These are phyloP conservation scores for Setomelanomma holmii DNA, from an alignment of 2,329 filamentous ascomycete species.

Conservation along the genomic window DNA sequence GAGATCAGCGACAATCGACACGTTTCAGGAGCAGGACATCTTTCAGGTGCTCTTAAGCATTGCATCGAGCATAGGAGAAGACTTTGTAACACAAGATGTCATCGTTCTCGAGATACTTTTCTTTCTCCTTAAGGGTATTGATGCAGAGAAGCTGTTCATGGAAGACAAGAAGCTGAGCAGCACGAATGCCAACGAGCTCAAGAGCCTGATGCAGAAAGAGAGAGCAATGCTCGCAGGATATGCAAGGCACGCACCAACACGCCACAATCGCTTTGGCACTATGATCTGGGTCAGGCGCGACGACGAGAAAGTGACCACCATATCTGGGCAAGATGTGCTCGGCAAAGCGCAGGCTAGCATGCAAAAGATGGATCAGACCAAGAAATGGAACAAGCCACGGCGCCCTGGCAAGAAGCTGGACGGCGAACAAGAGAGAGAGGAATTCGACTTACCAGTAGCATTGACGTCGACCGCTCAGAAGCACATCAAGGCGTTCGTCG, in stretches of 20 bases:
- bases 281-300: constrained; percentile 97
- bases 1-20: constrained; percentile 84
- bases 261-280: constrained; percentile 93
- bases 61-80: constrained; percentile 90
- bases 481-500: constrained; percentile 81
- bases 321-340: constrained; percentile 88
- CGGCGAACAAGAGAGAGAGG: constrained; percentile 53
- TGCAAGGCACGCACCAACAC: constrained; percentile 78
- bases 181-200: constrained; percentile 75
- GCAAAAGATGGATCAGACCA: constrained; percentile 87
- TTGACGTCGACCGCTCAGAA: constrained; percentile 77
- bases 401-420: constrained; percentile 52
- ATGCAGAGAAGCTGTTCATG: constrained; percentile 85
- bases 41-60: constrained; percentile 85
- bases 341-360: constrained; percentile 75
- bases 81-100: constrained; percentile 88
- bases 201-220: constrained; percentile 79
- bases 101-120: constrained; percentile 92
- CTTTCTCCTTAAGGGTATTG: constrained; percentile 88
- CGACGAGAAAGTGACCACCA: constrained; percentile 80
- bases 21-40: constrained; percentile 89
- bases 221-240: constrained; percentile 80
- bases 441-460: constrained; percentile 76
- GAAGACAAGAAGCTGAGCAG: constrained; percentile 74
- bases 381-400: constrained; percentile 86